Evolutionary conservation across 257 asterid species (phyloP).

Genomic region (Solanum arcanum): DNA sequence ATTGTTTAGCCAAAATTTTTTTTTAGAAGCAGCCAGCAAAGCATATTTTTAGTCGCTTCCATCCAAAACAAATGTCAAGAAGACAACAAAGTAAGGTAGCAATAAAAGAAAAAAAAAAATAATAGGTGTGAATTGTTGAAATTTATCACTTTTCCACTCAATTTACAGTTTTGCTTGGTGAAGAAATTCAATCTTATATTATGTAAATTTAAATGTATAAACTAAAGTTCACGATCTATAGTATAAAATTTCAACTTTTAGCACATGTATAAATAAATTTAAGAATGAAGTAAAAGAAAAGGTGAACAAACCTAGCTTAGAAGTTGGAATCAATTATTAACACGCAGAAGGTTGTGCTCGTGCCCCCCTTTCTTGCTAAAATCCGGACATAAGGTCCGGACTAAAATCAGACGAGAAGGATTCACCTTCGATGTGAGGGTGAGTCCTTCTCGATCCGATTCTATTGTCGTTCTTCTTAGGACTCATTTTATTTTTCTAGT

Average conservation of each 20-base stretch:
- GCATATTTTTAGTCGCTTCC: not conserved
- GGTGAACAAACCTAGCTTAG: not conserved
- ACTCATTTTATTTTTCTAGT: not conserved
- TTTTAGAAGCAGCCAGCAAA: not conserved
- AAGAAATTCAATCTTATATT: not conserved
- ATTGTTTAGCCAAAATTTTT: not conserved
- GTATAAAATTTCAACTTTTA: not conserved
- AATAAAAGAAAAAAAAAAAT: not conserved
- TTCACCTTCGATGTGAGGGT: not conserved
- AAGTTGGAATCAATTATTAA: not conserved
- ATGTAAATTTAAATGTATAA: not conserved
- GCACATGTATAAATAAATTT: not conserved
- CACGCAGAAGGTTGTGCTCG: not conserved
- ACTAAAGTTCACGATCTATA: not conserved
- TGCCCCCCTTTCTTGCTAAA: not conserved
- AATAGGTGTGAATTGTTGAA: not conserved
- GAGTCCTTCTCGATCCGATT: not conserved
- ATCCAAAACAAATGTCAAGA: not conserved
- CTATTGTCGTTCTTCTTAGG: not conserved
- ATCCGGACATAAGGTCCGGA: not conserved
- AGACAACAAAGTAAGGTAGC: not conserved
- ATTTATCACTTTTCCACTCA: not conserved
- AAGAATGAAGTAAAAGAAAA: not conserved
- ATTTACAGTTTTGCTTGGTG: not conserved
- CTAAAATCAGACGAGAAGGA: not conserved